A percentile compares a stretch with the other conserved stretches of the same genome.
Conservation (phyloP, 2,329 filamentous ascomycete genomes). For the Corniculantispora saksenae region DNA sequence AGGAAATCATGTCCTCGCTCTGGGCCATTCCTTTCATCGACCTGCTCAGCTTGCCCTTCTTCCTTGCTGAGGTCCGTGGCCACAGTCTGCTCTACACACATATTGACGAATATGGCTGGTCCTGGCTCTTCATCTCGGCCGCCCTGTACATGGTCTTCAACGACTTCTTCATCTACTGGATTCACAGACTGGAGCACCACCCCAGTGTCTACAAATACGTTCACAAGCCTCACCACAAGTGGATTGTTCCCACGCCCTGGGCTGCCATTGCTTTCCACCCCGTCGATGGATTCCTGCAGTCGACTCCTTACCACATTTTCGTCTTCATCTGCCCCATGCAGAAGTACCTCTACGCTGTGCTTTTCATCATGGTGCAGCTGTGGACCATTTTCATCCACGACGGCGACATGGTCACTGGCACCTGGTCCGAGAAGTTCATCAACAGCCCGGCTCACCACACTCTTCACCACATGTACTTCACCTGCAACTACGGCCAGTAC, state of each 20-base stretch:
- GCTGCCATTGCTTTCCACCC: conserved; percentile 50
- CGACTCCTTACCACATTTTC: conserved; percentile 47
- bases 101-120: conserved; percentile 40
- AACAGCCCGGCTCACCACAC: conserved; percentile 52
- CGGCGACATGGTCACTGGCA: conserved; percentile 49
- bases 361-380: conserved; percentile 47
- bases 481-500: conserved; percentile 51
- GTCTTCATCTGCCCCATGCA: conserved; percentile 48
- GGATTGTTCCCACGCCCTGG: conserved; percentile 50
- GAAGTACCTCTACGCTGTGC: conserved; percentile 45
- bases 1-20: conserved; percentile 46
- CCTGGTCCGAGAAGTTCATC: conserved; percentile 48
- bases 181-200: conserved; percentile 48
- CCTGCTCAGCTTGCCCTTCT: conserved; percentile 46
- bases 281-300: conserved; percentile 47
- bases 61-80: conserved; percentile 50
- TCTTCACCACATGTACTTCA: conserved; percentile 52
- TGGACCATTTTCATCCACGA: conserved; percentile 54
- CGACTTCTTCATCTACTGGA: conserved; percentile 49
- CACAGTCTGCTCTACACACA: conserved; percentile 43
- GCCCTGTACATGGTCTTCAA: conserved; percentile 48
- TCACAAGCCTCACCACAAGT: conserved; percentile 52
- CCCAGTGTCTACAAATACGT: conserved; percentile 48
- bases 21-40: conserved; percentile 46
- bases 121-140: conserved; percentile 41